A percentile compares a stretch with the other conserved stretches of the same genome.
phyloP scores from a whole-genome alignment of 1,284 basidiomycete genomes.

The Tilletia walkeri region DNA sequence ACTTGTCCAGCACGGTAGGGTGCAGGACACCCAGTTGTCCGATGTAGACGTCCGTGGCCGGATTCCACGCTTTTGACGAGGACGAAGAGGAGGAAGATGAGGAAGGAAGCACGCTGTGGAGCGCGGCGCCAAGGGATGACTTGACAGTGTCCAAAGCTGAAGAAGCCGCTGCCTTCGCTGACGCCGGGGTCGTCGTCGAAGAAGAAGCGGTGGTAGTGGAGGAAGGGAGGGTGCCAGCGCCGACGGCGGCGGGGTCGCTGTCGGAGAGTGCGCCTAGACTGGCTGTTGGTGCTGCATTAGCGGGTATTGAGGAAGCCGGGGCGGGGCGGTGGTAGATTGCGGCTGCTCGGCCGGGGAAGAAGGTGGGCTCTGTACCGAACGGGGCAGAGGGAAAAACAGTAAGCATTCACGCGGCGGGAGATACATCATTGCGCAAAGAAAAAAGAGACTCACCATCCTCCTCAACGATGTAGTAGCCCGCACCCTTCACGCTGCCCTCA shows the following conservation, averaged over 20 bases:
- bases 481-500: slow-evolving; percentile 57
- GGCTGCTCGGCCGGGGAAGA: slow-evolving; percentile 91
- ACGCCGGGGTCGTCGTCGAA: background rate
- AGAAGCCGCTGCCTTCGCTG: slow-evolving; percentile 29
- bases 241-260: slow-evolving; percentile 35
- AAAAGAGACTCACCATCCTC: slow-evolving; percentile 65
- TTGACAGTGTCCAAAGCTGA: slow-evolving; percentile 56
- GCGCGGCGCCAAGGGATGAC: slow-evolving; percentile 24
- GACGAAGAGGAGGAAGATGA: slow-evolving; percentile 23
- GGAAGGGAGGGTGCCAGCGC: slow-evolving; percentile 19
- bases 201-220: slow-evolving; percentile 21
- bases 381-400: too few relatives aligned
- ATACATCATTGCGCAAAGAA: slow-evolving; percentile 19
- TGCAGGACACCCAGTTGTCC: slow-evolving; percentile 48
- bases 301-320: slow-evolving; percentile 46
- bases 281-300: slow-evolving; percentile 42
- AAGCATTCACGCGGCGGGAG: background rate
- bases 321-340: slow-evolving; percentile 78
- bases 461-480: slow-evolving; percentile 84
- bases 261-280: slow-evolving; percentile 23
- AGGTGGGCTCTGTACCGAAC: slow-evolving; percentile 70
- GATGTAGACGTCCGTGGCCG: slow-evolving; percentile 54
- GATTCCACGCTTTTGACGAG: slow-evolving; percentile 32
- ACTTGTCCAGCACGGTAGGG: slow-evolving; percentile 46
- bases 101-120: slow-evolving; percentile 57